Evolutionary conservation across 2,329 filamentous ascomycete genomes (phyloP).

Genomic region (Fusarium multiceps): DNA sequence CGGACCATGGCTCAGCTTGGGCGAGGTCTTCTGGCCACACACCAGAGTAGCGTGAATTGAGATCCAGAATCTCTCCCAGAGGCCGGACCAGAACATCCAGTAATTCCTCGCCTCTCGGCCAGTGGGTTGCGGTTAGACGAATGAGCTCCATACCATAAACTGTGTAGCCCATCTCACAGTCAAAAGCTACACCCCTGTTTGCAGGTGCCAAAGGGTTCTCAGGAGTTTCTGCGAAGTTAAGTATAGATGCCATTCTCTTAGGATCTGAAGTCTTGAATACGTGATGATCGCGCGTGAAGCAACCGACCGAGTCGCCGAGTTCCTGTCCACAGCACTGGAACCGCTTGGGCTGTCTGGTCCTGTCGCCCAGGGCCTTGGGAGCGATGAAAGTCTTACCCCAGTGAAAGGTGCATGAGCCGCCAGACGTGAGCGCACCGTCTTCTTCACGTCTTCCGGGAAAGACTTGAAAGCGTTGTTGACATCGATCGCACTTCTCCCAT

Average conservation of each 20-base stretch:
- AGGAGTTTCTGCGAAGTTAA: slow-evolving; percentile 86
- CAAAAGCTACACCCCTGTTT: slow-evolving; percentile 80
- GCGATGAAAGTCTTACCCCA: slow-evolving; percentile 76
- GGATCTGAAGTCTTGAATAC: slow-evolving; percentile 87
- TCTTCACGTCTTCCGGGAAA: slow-evolving; percentile 85
- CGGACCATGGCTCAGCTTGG: slow-evolving; percentile 69
- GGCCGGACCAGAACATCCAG: slow-evolving; percentile 89
- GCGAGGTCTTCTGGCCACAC: slow-evolving; percentile 82
- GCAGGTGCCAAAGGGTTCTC: slow-evolving; percentile 64
- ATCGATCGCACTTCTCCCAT: slow-evolving; percentile 92
- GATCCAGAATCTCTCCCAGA: slow-evolving; percentile 83
- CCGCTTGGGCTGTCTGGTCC: slow-evolving; percentile 67
- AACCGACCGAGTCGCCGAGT: slow-evolving; percentile 79
- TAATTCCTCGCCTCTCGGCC: slow-evolving; percentile 80
- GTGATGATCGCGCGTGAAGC: slow-evolving; percentile 76
- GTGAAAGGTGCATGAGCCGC: slow-evolving; percentile 84
- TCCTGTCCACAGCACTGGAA: slow-evolving; percentile 84
- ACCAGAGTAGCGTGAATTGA: slow-evolving; percentile 93
- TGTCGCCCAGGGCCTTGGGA: slow-evolving; percentile 66
- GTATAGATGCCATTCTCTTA: slow-evolving; percentile 78
- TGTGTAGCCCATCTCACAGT: slow-evolving; percentile 99
- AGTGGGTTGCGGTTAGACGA: slow-evolving; percentile 87
- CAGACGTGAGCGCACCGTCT: slow-evolving; percentile 80
- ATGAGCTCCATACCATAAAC: slow-evolving; percentile 88
- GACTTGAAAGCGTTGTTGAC: slow-evolving; percentile 86